Conservation (phyloP, 2,329 filamentous ascomycete genomes). For the Alternaria ventricosa region DNA sequence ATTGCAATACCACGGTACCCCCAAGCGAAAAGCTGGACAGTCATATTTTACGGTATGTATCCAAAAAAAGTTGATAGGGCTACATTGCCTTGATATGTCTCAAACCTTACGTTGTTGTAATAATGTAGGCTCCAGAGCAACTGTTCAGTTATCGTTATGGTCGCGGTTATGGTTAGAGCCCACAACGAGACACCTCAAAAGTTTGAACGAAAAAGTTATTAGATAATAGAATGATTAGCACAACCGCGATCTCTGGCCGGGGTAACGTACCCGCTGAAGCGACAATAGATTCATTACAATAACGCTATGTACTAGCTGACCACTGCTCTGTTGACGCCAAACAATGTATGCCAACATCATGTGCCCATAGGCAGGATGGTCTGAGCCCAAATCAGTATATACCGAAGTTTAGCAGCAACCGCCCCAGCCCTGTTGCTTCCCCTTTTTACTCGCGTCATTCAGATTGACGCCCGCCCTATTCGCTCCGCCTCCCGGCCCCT, state of each 20-base stretch:
- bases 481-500: constrained; percentile 63
- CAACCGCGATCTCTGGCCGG: neutral
- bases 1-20: neutral
- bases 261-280: neutral
- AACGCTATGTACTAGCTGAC: neutral
- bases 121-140: neutral
- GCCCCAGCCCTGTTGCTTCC: constrained; percentile 44
- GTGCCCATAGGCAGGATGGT: neutral
- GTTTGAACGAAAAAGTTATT: neutral
- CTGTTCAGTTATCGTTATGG: neutral
- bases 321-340: neutral
- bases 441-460: constrained; percentile 49
- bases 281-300: constrained; percentile 3
- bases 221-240: neutral
- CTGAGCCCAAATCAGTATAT: neutral
- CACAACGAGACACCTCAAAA: neutral
- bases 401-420: constrained; percentile 34
- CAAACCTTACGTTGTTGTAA: neutral
- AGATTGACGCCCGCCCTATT: constrained; percentile 53
- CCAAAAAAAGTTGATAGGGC: neutral
- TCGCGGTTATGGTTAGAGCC: neutral
- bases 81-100: neutral
- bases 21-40: neutral
- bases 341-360: neutral
- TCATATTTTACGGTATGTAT: neutral